Conservation (phyloP, 441 rosid species). For the Raphanus hybrid region DNA sequence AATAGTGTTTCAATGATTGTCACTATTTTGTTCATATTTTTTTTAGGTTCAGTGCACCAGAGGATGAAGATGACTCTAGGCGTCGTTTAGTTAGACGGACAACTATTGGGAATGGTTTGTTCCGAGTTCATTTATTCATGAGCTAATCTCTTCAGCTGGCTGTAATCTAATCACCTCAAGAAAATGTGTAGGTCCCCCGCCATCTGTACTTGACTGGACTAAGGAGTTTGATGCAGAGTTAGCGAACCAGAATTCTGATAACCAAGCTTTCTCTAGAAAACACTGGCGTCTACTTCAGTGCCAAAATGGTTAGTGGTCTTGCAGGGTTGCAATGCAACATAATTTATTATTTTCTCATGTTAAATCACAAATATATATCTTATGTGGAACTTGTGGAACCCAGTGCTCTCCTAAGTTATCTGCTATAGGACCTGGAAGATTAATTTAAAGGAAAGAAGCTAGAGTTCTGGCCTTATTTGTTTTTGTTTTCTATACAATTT, state of each 20-base stretch:
- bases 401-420: slow-evolving; percentile 15
- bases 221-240: slow-evolving; percentile 83
- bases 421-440: slow-evolving; percentile 19
- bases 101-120: slow-evolving; percentile 94
- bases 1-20: neutral
- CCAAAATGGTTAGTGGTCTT: slow-evolving; percentile 78
- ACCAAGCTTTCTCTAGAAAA: slow-evolving; percentile 96
- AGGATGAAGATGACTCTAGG: slow-evolving; percentile 77
- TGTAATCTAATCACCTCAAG: slow-evolving; percentile 43
- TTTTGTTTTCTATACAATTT: slow-evolving; percentile 22
- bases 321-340: slow-evolving; percentile 24
- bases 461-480: neutral
- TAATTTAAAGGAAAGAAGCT: slow-evolving; percentile 6
- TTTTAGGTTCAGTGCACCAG: slow-evolving; percentile 86
- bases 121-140: slow-evolving; percentile 3
- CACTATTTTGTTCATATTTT: neutral
- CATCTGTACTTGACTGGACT: slow-evolving; percentile 89
- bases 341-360: neutral
- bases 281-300: slow-evolving; percentile 99
- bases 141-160: slow-evolving; percentile 15
- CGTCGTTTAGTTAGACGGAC: slow-evolving; percentile 73
- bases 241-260: slow-evolving; percentile 72
- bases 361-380: neutral
- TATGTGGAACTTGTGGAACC: slow-evolving; percentile 8
- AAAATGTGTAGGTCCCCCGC: slow-evolving; percentile 80